phyloP scores from a whole-genome alignment of 139 green algal genomes.

The Parachlorella kessleri region DNA sequence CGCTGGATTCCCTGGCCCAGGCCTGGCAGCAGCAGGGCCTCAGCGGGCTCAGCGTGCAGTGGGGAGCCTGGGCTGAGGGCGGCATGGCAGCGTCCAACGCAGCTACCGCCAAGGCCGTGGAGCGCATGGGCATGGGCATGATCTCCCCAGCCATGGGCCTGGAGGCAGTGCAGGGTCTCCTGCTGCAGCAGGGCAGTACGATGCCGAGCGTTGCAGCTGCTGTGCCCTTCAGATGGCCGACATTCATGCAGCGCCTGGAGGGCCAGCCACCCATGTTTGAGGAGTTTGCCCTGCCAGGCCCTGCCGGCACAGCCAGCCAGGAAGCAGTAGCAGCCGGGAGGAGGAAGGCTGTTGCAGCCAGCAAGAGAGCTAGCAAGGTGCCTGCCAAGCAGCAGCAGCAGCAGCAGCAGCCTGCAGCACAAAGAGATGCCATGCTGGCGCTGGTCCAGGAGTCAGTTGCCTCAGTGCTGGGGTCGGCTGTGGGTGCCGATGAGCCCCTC shows the following conservation, averaged over 20 bases:
- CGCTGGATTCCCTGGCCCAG: conserved; percentile 57
- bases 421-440: conserved; percentile 13
- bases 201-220: conserved; percentile 23
- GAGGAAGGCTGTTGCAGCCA: background rate
- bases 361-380: too few species aligned
- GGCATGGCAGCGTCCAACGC: conserved; percentile 81
- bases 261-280: conserved; percentile 33
- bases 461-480: conserved; percentile 37
- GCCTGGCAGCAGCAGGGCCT: conserved; percentile 20
- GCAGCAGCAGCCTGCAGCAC: conserved; percentile 6
- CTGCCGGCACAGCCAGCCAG: background rate
- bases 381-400: background rate
- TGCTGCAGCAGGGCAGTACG: conserved; percentile 14
- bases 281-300: conserved; percentile 8
- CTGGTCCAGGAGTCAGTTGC: conserved; percentile 39
- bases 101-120: conserved; percentile 52
- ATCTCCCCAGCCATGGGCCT: conserved; percentile 47
- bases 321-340: background rate
- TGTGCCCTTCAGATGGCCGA: conserved; percentile 42
- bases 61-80: conserved; percentile 84
- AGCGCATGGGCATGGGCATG: conserved; percentile 71
- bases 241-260: conserved; percentile 35
- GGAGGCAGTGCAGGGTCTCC: conserved; percentile 33
- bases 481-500: conserved; percentile 58
- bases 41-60: conserved; percentile 66